Base-by-base conservation (phyloP, 2,329 filamentous ascomycete genomes). In the Cercospora sp. region DNA sequence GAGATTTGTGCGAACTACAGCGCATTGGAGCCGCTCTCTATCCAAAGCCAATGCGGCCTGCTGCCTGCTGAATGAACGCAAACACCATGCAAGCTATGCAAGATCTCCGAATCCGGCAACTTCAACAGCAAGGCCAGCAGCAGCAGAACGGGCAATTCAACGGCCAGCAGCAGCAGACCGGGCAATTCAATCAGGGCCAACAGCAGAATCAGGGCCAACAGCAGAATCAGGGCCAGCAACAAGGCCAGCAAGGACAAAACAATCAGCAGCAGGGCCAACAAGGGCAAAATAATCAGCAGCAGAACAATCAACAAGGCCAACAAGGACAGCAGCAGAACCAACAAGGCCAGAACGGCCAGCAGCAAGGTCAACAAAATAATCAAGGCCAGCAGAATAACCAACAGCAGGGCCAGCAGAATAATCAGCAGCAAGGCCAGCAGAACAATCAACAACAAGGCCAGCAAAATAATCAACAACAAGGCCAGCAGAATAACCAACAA, bases 41-140 rank as follows among this genome's bases (percentile, higher is more conserved):
- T 51, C 3, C 45, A 16, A 23, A 51, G 45, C 20, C 45, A 51
- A 51, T 51, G 45, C 26, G 45, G 20, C 45, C 20, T 26, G 26
- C 45, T 13, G 45, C 9, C 45, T 23, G 45, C 45, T 51, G 45
- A 51, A 13, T 26, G 20, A 8, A 26, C 18, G 20, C 45, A 51
- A 26, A 62, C 36, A 40, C 30, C 33, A 20, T 48, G 20, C 60
- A 48, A 62, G 36, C 33, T 42, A 23, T 45, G 28, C 33, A 48
- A 16, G n/a, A 31, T 1, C 58, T 33, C 28, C 58, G 20, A 16
- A 23, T 16, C 33, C 16, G 40, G n/a, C 59, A 61, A 61, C 5
- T 13, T 45, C 60, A 60, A 5, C 58, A 61, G 28, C 59, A 51
- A 55, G 60, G 60, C 40, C 60, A 63, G 45, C 59, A 61, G 60